Evolutionary conservation across 768 basidiomycete species (phyloP).

Genomic region (Leccinum aurantiacum): DNA sequence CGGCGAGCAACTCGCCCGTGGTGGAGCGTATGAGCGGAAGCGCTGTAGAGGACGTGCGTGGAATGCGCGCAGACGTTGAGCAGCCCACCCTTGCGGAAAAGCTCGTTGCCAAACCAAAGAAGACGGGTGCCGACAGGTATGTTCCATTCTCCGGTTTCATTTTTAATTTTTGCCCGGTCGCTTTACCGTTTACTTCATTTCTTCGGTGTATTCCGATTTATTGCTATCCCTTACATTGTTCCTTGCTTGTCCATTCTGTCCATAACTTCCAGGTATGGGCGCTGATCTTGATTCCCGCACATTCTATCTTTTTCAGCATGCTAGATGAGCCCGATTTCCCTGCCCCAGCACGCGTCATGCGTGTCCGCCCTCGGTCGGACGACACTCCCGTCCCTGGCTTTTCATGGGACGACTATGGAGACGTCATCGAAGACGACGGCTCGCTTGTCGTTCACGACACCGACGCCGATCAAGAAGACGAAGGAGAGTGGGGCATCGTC

Average conservation of each 20-base stretch:
- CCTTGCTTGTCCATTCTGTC: background rate
- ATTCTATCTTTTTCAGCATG: slow-evolving; percentile 44
- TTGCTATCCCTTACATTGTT: background rate
- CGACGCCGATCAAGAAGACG: slow-evolving; percentile 71
- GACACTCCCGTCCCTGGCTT: slow-evolving; percentile 64
- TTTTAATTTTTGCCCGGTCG: background rate
- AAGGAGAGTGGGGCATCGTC: slow-evolving; percentile 76
- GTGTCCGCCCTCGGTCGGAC: slow-evolving; percentile 55
- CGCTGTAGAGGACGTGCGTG: slow-evolving; percentile 32
- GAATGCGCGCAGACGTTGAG: slow-evolving; percentile 26
- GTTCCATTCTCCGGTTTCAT: slow-evolving; percentile 23
- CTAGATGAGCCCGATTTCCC: slow-evolving; percentile 57
- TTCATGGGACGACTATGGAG: slow-evolving; percentile 79
- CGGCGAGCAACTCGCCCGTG: slow-evolving; percentile 43
- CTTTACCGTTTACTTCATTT: background rate
- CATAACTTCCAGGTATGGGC: background rate
- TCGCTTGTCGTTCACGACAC: slow-evolving; percentile 51
- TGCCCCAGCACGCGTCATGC: slow-evolving; percentile 64
- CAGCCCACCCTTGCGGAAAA: slow-evolving; percentile 57
- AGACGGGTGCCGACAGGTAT: slow-evolving; percentile 71
- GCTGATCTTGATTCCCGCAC: slow-evolving; percentile 7
- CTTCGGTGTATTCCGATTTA: background rate
- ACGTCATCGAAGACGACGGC: slow-evolving; percentile 42
- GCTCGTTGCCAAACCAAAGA: slow-evolving; percentile 60
- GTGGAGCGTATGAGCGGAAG: slow-evolving; percentile 33